Conservation (phyloP, 352 stramenopile genomes). For the Globisporangium polare region DNA sequence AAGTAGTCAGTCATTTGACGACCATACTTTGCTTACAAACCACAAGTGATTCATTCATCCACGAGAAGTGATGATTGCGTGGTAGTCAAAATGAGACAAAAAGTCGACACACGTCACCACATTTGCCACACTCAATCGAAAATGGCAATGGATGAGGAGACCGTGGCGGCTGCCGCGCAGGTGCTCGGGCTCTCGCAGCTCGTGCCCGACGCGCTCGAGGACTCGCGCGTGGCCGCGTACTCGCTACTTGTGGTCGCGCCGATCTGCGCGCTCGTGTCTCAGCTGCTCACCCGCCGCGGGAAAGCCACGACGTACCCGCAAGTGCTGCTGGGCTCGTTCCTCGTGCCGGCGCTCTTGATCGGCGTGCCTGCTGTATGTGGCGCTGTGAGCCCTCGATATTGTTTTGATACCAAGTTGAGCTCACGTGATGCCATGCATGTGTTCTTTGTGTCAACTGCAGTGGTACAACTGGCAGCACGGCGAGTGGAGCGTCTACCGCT, state of each 20-base stretch:
- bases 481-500: constrained; percentile 22
- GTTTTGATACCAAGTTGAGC: too few species aligned
- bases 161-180: neutral
- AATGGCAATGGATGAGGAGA: neutral
- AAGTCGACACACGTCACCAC: constrained; percentile 9
- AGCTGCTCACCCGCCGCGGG: constrained; percentile 29
- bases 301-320: constrained; percentile 39
- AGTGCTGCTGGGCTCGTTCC: constrained; percentile 39
- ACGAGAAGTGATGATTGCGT: neutral
- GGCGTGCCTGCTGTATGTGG: constrained; percentile 32
- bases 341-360: constrained; percentile 37
- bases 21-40: neutral
- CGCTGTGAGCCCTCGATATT: neutral
- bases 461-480: constrained; percentile 20
- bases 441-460: constrained; percentile 7
- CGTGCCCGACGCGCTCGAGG: constrained; percentile 41
- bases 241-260: constrained; percentile 44
- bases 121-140: neutral
- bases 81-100: neutral
- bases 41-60: too few species aligned
- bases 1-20: neutral
- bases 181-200: constrained; percentile 33
- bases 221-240: constrained; percentile 40
- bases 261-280: constrained; percentile 27
- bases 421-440: too few species aligned